These are phyloP conservation scores for Skeletonema grethae DNA, from an alignment of 108 stramenopile genomes.

Conservation along the genomic window DNA sequence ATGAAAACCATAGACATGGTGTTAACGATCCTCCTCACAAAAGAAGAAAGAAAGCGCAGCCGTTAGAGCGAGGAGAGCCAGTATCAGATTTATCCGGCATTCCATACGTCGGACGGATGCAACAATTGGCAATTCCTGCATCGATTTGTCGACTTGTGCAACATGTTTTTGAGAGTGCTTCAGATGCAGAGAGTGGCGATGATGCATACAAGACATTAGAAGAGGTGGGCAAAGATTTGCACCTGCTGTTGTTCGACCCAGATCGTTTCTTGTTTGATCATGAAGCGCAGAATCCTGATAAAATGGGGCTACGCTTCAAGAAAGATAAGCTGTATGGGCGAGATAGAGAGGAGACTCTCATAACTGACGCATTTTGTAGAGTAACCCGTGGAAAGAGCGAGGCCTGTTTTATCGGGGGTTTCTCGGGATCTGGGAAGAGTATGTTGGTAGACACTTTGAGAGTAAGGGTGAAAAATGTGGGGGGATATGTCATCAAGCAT, in stretches of 20 bases:
- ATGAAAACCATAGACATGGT: too few species aligned
- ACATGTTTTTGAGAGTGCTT: constrained; percentile 11
- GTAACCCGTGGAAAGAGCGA: constrained; percentile 23
- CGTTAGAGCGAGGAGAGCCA: too few species aligned
- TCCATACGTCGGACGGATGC: not conserved
- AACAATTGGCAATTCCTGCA: not conserved
- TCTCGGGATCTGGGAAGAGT: too few species aligned
- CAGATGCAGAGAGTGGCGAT: too few species aligned
- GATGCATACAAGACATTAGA: constrained; percentile 18
- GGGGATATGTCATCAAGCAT: constrained; percentile 17
- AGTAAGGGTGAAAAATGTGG: not conserved
- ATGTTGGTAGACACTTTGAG: constrained; percentile 11
- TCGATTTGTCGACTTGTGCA: constrained; percentile 11
- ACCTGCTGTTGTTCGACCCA: constrained; percentile 25
- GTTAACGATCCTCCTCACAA: too few species aligned
- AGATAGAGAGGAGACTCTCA: constrained; percentile 11
- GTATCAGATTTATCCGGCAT: too few species aligned
- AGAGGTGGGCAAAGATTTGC: constrained; percentile 12
- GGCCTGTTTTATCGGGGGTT: too few species aligned
- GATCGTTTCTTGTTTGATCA: constrained; percentile 24
- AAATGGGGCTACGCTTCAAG: not conserved
- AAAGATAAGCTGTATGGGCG: constrained; percentile 26
- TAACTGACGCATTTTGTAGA: constrained; percentile 35
- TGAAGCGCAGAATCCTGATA: too few species aligned
- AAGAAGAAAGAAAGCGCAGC: too few species aligned